Conservation (phyloP, 225 moss, liverwort and hornwort species). For the Marchantia polymorpha region DNA sequence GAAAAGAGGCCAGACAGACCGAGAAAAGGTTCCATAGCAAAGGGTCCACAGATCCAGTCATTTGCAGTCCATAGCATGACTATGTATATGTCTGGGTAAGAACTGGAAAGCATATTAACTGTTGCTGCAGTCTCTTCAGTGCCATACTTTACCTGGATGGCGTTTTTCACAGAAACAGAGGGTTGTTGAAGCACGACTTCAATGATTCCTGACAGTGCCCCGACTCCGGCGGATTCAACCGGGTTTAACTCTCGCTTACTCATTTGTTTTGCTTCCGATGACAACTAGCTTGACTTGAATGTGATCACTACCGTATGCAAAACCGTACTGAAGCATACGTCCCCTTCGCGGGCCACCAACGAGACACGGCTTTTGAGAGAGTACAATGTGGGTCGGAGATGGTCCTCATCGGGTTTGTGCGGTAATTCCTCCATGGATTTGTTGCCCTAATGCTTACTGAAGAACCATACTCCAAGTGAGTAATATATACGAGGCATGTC, state of each 20-base stretch:
- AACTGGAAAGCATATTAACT: too few species aligned
- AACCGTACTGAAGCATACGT: not conserved
- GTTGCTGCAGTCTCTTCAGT: too few species aligned
- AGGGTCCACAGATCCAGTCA: too few species aligned
- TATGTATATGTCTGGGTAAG: too few species aligned
- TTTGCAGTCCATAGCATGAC: too few species aligned
- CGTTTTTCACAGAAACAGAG: slow-evolving; percentile 61
- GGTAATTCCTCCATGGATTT: not conserved
- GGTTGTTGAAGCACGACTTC: slow-evolving; percentile 69
- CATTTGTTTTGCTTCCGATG: not conserved
- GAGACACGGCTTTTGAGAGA: not conserved
- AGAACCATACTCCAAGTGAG: too few species aligned
- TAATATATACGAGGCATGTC: too few species aligned
- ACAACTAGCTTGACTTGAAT: not conserved
- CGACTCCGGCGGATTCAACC: slow-evolving; percentile 51
- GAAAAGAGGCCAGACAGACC: too few species aligned
- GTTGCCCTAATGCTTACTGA: too few species aligned
- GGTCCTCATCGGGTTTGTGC: not conserved
- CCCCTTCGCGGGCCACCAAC: too few species aligned
- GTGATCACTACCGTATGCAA: not conserved
- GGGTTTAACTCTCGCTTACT: slow-evolving; percentile 34
- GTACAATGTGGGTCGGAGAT: not conserved
- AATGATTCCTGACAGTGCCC: slow-evolving; percentile 58
- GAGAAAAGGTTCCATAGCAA: too few species aligned
- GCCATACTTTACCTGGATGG: slow-evolving; percentile 45